These are phyloP conservation scores for Caryocar brasiliense DNA, from an alignment of 441 rosid genomes.

Conservation along the genomic window DNA sequence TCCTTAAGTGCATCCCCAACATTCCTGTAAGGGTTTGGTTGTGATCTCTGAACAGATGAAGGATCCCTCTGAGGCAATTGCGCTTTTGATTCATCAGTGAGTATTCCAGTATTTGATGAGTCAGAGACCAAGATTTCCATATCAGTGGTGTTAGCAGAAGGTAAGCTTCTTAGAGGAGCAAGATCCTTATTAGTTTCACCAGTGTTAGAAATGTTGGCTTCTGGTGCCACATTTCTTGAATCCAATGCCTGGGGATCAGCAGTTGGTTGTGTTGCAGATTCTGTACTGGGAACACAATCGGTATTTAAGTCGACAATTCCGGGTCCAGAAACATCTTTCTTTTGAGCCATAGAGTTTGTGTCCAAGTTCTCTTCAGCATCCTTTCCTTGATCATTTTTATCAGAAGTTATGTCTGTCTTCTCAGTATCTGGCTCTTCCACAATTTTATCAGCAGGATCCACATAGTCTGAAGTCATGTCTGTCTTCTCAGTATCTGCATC, in stretches of 20 bases:
- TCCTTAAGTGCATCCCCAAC: slow-evolving; percentile 82
- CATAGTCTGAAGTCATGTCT: slow-evolving; percentile 29
- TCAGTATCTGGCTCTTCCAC: slow-evolving; percentile 40
- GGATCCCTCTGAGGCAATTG: slow-evolving; percentile 40
- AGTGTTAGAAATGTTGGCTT: slow-evolving; percentile 39
- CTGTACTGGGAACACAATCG: slow-evolving; percentile 38
- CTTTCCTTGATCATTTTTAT: slow-evolving; percentile 27
- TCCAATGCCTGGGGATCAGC: slow-evolving; percentile 36
- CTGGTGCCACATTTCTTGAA: slow-evolving; percentile 41
- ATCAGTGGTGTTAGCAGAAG: slow-evolving; percentile 42
- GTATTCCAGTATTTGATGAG: slow-evolving; percentile 43
- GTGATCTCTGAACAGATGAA: slow-evolving; percentile 35
- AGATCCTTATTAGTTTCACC: slow-evolving; percentile 35
- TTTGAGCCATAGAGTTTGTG: slow-evolving; percentile 26
- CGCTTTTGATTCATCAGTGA: slow-evolving; percentile 37
- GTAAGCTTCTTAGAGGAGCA: slow-evolving; percentile 41
- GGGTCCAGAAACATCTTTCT: slow-evolving; percentile 30
- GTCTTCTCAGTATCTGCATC: slow-evolving; percentile 40
- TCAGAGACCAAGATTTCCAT: slow-evolving; percentile 43
- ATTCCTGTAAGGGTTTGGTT: slow-evolving; percentile 70
- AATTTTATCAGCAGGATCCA: slow-evolving; percentile 33
- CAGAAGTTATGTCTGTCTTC: slow-evolving; percentile 31
- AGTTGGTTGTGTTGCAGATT: slow-evolving; percentile 52
- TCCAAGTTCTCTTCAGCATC: slow-evolving; percentile 35
- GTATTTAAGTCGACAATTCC: slow-evolving; percentile 28